Conservation (phyloP, 768 basidiomycete species). For the Kondoa subrosea region DNA sequence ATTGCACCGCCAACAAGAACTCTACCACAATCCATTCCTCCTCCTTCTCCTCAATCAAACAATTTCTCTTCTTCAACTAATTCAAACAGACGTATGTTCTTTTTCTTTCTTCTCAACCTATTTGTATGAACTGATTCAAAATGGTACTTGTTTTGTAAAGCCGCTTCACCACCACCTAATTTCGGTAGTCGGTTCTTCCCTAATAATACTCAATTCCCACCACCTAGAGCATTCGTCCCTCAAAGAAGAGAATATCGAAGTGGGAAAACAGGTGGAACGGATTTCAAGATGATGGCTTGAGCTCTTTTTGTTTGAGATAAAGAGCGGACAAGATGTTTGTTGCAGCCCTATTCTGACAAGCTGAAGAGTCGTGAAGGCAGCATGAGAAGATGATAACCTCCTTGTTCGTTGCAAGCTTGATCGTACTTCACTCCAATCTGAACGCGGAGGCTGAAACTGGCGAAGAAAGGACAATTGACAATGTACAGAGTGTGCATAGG, state of each 20-base stretch:
- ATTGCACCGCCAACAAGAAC: background rate
- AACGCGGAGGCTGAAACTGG: no score
- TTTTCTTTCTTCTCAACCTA: background rate
- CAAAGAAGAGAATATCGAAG: background rate
- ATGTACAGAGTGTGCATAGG: no score
- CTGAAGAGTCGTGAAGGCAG: no score
- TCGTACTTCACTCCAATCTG: no score
- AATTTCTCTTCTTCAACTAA: background rate
- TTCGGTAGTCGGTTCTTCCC: background rate
- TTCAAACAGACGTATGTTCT: background rate
- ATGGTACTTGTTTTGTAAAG: background rate
- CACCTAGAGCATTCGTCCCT: background rate
- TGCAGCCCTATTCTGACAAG: background rate
- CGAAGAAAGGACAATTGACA: no score
- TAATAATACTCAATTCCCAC: background rate
- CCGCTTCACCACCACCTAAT: background rate
- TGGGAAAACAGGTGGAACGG: background rate
- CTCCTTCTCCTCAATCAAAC: background rate
- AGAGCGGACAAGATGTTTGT: background rate
- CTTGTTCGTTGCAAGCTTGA: no score
- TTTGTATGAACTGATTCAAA: no score
- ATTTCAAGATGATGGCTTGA: background rate
- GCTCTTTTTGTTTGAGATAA: background rate
- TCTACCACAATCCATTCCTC: background rate
- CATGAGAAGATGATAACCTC: no score